Base-by-base conservation (phyloP, 495 filamentous ascomycete genomes). In the Evansstolkia leycettana region DNA sequence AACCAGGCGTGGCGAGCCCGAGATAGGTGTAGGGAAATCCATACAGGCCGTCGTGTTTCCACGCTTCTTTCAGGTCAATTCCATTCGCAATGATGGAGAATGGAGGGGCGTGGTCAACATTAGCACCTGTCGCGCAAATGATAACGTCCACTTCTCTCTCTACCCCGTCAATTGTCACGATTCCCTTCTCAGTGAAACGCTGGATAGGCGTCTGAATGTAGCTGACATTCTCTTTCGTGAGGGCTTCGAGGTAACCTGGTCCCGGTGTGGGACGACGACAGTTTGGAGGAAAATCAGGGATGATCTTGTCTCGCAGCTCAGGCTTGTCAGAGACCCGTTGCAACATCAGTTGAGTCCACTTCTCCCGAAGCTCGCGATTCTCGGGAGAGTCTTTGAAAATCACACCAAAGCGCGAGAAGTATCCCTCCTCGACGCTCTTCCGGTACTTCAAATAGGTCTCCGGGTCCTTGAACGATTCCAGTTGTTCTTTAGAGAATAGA, bases 231-330 rank as follows among this genome's bases (percentile, higher is more conserved):
- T 69, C 61, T 48, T 78, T 64, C 1, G 66, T 56, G 30, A 86
- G 53, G 10, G 79, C 71, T 42, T 84, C 80, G 12, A 86, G 69
- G 48, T 84, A 86, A 0, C 76, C 78, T 5, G 75, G 75, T 0
- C 79, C 81, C 0, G 80, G 80, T 0, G 81, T 86, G 0, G 82
- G 61, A 10, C 81, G 75, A 31, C 79, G 70, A 45, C 80, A 86
- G 48, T 75, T 70, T 3, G 76, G 75, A 0, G 68, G 64, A 47
- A 80, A 86, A 38, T 77, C 70, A 0, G 80, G 80, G 20, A 75
- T 59, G 30, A 80, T 64, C 20, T 64, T 57, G 7, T 69, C 57
- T 14, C 61, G 46, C 14, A 81, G 57, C 18, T 73, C 69, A 2
- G 73, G 68, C 37, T 77, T 71, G 28, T 63, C 60, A 8, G 57